Evolutionary conservation across 306 rosid genomes (phyloP), one percentile per base, ranked within the genome.

Genomic region (Fragaria iinumae): DNA sequence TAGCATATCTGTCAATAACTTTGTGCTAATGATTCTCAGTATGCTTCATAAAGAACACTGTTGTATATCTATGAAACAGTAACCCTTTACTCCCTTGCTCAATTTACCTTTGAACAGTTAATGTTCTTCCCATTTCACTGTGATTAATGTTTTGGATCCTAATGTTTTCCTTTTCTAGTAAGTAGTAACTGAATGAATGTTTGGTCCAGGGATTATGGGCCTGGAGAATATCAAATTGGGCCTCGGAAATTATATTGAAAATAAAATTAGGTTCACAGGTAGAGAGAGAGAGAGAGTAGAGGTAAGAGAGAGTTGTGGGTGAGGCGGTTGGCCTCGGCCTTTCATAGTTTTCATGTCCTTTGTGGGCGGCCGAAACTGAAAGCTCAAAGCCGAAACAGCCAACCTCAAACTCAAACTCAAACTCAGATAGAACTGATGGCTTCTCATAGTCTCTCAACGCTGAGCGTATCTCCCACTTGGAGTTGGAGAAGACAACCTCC

Each of bases 301-400:
- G 25, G 56, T 16, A 20, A 17, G 44, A 25, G 41, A 55, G 48
- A 60, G 57, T 75, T 43, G 23, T 47, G 48, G 57, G 72, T 48
- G 63, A 66, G 77, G 78, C 85, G 80, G 45, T 67, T 52, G 67
- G 80, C 74, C 80, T 27, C 2, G 41, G 68, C 52, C 67, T 73
- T 32, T 34, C 69, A 63, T 63, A 63, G 41, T 34, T 34, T 29
- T 34, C 43, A 0, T 25, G 34, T n/a, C 34, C 73, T 27, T 14
- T 70, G 60, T 29, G 59, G 74, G 55, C 74, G 55, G 52, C 71
- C 8, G 71, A 67, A n/a, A 39, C 72, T n/a, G 52, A 67, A 43
- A 67, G 52, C 72, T 65, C 23, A 65, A 38, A 67, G 72, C 2
- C 52, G 34, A 67, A 67, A 4, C 52, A 66, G 45, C 14, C 70